Evolutionary conservation across 257 asterid genomes (phyloP).

Genomic region (Forsythia viridissima): DNA sequence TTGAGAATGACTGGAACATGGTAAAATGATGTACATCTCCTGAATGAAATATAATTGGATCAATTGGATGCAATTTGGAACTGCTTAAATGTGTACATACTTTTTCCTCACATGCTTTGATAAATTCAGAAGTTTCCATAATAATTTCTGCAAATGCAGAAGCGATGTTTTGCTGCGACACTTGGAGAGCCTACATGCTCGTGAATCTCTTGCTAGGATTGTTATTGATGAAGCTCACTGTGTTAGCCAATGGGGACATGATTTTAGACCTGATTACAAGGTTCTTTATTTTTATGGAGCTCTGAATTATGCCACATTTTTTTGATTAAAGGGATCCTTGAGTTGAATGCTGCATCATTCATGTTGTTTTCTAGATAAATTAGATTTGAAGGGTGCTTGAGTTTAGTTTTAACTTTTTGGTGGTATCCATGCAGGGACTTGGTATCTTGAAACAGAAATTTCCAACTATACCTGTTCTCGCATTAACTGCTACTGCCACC

Average conservation of each 20-base stretch:
- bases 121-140: background rate
- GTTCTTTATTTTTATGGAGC: slow-evolving; percentile 35
- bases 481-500: slow-evolving; percentile 98
- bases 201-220: slow-evolving; percentile 77
- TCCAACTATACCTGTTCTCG: slow-evolving; percentile 85
- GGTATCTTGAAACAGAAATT: slow-evolving; percentile 92
- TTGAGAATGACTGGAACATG: background rate
- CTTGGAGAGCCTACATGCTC: slow-evolving; percentile 79
- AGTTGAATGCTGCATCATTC: slow-evolving; percentile 12
- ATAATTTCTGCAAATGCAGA: slow-evolving; percentile 43
- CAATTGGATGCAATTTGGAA: background rate
- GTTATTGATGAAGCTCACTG: slow-evolving; percentile 99
- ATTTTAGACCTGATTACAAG: slow-evolving; percentile 99
- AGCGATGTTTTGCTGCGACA: slow-evolving; percentile 88
- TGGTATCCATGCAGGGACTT: slow-evolving; percentile 66
- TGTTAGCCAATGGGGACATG: slow-evolving; percentile 99
- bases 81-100: background rate
- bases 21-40: background rate
- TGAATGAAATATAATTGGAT: background rate
- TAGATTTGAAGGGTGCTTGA: slow-evolving; percentile 1
- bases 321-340: slow-evolving; percentile 5
- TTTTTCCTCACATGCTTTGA: background rate
- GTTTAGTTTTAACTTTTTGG: slow-evolving; percentile 32
- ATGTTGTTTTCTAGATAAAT: slow-evolving; percentile 2
- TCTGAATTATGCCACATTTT: slow-evolving; percentile 1